Evolutionary conservation across 2,329 filamentous ascomycete species (phyloP).

Genomic region (Bipolaris bicolor): DNA sequence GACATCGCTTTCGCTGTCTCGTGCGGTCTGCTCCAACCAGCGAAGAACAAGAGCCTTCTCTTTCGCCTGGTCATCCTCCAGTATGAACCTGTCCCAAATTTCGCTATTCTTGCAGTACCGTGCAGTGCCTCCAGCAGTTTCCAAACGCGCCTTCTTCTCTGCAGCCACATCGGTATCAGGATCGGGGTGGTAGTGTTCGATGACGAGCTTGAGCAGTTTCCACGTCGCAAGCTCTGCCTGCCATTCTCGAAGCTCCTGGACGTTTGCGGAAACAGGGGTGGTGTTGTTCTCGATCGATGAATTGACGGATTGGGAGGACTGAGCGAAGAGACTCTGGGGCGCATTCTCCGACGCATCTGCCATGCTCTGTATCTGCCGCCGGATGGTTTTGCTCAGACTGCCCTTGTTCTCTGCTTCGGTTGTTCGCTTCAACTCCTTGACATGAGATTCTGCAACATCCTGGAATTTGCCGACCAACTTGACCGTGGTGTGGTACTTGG

Average conservation of each 20-base stretch:
- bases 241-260: slow-evolving; percentile 66
- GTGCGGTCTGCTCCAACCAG: slow-evolving; percentile 83
- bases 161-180: slow-evolving; percentile 41
- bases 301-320: slow-evolving; percentile 26
- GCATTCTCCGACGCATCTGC: slow-evolving; percentile 25
- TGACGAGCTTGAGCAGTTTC: slow-evolving; percentile 78
- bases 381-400: slow-evolving; percentile 39
- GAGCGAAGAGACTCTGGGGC: slow-evolving; percentile 21
- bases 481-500: slow-evolving; percentile 61
- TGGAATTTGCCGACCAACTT: slow-evolving; percentile 51
- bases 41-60: slow-evolving; percentile 82
- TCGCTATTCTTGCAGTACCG: slow-evolving; percentile 66
- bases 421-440: slow-evolving; percentile 53
- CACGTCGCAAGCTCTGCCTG: slow-evolving; percentile 89
- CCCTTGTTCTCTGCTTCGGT: slow-evolving; percentile 49
- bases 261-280: slow-evolving; percentile 41
- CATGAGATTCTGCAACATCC: slow-evolving; percentile 60
- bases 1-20: slow-evolving; percentile 70
- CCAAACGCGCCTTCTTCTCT: slow-evolving; percentile 43
- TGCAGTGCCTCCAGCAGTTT: slow-evolving; percentile 40
- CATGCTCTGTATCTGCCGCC: slow-evolving; percentile 43
- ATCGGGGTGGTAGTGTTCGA: slow-evolving; percentile 68
- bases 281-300: slow-evolving; percentile 24
- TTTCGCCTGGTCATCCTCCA: slow-evolving; percentile 72
- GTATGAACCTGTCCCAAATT: slow-evolving; percentile 75